Conservation (phyloP, 1,284 basidiomycete genomes). For the Ganoderma resinaceum region DNA sequence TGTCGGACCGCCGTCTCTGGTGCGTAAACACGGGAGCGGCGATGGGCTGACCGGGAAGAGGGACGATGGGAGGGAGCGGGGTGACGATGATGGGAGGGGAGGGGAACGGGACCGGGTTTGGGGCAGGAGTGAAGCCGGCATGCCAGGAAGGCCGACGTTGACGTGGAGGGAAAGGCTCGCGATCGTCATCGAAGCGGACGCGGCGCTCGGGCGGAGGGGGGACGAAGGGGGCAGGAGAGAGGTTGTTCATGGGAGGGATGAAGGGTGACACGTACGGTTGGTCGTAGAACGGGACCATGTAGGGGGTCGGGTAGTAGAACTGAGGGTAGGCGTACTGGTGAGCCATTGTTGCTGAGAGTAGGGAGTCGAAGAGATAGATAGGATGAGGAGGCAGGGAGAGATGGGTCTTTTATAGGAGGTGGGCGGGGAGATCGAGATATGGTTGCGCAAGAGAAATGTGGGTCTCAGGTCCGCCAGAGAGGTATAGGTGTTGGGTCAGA, state of each 20-base stretch:
- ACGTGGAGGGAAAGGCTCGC: constrained; percentile 29
- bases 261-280: constrained; percentile 38
- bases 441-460: background rate
- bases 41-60: constrained; percentile 25
- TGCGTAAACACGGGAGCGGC: constrained; percentile 26
- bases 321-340: constrained; percentile 34
- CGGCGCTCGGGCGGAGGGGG: constrained; percentile 31
- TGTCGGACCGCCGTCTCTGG: constrained; percentile 41
- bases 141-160: constrained; percentile 41
- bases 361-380: background rate
- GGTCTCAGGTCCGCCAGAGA: background rate
- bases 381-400: constrained; percentile 3
- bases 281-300: constrained; percentile 39
- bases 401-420: constrained; percentile 16
- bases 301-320: constrained; percentile 37
- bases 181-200: constrained; percentile 39
- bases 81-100: constrained; percentile 39
- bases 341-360: constrained; percentile 26
- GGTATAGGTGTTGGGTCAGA: background rate
- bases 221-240: constrained; percentile 31
- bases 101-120: constrained; percentile 38
- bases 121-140: constrained; percentile 33
- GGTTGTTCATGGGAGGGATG: constrained; percentile 34
- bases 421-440: background rate
- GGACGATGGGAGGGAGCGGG: constrained; percentile 34